These are phyloP conservation scores for Fraxinus greggii DNA, from an alignment of 305 asterid genomes.

Conservation along the genomic window DNA sequence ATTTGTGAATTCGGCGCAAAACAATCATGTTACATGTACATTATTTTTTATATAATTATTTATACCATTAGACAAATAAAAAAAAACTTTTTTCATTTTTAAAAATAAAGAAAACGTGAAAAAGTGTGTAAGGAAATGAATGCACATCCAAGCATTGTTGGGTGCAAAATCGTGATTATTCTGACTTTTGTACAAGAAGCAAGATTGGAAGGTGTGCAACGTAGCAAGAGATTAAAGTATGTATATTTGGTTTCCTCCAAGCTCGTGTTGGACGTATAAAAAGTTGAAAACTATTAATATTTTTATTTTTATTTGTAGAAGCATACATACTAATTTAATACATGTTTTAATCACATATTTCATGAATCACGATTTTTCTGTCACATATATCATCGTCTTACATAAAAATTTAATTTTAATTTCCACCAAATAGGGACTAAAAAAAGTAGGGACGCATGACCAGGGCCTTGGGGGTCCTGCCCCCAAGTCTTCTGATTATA, in stretches of 20 bases:
- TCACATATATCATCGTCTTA: no score
- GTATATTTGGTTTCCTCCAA: not conserved
- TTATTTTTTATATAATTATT: no score
- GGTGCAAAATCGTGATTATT: not conserved
- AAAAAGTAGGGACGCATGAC: not conserved
- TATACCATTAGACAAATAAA: not conserved
- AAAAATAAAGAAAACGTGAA: no score
- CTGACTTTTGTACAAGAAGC: not conserved
- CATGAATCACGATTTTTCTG: no score
- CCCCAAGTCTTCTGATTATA: no score
- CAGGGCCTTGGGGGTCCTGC: no score
- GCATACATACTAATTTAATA: not conserved
- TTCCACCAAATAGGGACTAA: no score
- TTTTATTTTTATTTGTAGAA: not conserved
- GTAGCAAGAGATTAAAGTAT: not conserved
- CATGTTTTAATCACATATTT: not conserved
- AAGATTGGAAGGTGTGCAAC: not conserved
- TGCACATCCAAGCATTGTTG: no score
- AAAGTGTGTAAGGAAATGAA: no score
- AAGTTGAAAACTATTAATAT: not conserved
- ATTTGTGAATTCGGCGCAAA: not conserved
- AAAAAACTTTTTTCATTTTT: not conserved
- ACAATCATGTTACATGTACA: not conserved
- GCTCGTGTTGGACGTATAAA: not conserved
- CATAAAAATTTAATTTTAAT: no score